Evolutionary conservation across 2,329 filamentous ascomycete species (phyloP), one percentile per base, ranked within the genome.

Genomic region (Coniochaeta hoffmannii): DNA sequence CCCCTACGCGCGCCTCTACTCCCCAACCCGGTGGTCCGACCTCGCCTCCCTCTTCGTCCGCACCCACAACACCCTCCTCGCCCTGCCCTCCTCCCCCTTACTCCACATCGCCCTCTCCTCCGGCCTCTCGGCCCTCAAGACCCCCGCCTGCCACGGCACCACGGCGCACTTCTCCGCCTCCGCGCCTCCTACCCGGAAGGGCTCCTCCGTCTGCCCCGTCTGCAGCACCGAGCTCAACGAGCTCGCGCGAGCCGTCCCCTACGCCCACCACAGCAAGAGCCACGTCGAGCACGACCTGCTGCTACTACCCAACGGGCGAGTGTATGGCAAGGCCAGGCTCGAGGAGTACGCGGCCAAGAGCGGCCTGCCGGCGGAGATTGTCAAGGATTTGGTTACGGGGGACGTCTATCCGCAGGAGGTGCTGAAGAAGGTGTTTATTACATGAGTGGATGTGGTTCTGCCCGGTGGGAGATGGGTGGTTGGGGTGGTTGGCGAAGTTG

Each of bases 171-270:
- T 10, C 60, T 32, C 62, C 65, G 49, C 59, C 63, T 26, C 55
- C 32, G 61, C 66, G 31, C 56, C 66, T 68, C 61, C 54, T 5
- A n/a, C 36, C 51, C 9, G 30, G 4, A 6, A 11, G 14, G 31
- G 31, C 14, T 31, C 49, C 10, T 26, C 26, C 49, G 85, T 97
- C 41, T 99, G 94, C 64, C 94, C 94, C 3, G 97, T 99, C 66
- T 99, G 94, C 76, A 94, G 88, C 50, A 94, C 88, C 0, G 94
- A 99, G 72, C 82, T 99, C 55, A 97, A 97, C 69, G 89, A 92
- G 65, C 81, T 99, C 32, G 93, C 94, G 1, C 80, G 87, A 53
- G 86, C 87, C 63, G 89, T 99, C 46, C 94, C 94, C 0, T 97
- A 97, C 65, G 94, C 94, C 2, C 89, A 96, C 66, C 94, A 99